These are phyloP conservation scores for Candida sithepensis DNA, from an alignment of 805 yeast genomes.

Conservation along the genomic window DNA sequence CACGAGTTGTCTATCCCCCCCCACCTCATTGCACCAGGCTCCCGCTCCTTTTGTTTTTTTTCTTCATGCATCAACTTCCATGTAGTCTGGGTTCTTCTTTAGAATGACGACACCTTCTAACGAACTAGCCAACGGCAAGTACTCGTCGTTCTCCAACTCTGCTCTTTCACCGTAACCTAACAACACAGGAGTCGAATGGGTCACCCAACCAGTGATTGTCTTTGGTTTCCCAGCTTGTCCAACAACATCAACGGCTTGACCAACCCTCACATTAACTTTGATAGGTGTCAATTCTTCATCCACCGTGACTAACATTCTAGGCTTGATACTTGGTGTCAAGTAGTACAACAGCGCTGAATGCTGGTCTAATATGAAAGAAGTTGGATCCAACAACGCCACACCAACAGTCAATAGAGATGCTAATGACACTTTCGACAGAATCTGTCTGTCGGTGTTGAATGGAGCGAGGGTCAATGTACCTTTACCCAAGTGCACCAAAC, in stretches of 20 bases:
- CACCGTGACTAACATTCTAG: constrained; percentile 88
- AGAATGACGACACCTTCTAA: constrained; percentile 93
- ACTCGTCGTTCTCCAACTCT: constrained; percentile 92
- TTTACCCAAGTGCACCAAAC: constrained; percentile 91
- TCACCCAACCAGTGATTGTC: constrained; percentile 99
- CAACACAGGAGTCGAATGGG: constrained; percentile 95
- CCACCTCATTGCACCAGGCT: no score
- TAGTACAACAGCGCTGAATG: constrained; percentile 77
- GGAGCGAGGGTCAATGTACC: constrained; percentile 91
- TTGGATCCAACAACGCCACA: constrained; percentile 83
- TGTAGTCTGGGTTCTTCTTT: constrained; percentile 83
- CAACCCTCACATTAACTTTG: constrained; percentile 95
- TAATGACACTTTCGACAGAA: constrained; percentile 80
- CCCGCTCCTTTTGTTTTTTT: no score
- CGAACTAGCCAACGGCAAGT: constrained; percentile 72
- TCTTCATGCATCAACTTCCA: constrained; percentile 38
- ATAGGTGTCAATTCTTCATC: constrained; percentile 88
- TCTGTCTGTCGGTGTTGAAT: constrained; percentile 83
- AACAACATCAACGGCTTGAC: constrained; percentile 97
- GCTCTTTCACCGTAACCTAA: constrained; percentile 95
- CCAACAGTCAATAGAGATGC: constrained; percentile 86
- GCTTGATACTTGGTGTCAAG: constrained; percentile 84
- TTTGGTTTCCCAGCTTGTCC: constrained; percentile 99
- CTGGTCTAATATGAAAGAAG: constrained; percentile 71
- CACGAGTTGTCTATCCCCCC: no score